Conservation (phyloP, 208 protist species). For the Leishmania lainsoni region DNA sequence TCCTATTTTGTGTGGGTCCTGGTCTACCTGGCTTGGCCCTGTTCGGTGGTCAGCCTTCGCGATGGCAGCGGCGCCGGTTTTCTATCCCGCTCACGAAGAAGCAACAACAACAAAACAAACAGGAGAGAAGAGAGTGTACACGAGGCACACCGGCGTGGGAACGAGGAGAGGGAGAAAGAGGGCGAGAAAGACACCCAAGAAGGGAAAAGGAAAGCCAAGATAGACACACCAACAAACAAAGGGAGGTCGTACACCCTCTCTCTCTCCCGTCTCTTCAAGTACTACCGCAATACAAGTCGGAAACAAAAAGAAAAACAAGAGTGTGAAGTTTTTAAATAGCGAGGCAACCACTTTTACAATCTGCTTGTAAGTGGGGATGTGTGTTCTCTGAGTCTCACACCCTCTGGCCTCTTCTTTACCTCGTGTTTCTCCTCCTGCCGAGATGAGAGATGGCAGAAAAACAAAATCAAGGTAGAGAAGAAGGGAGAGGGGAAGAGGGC, state of each 20-base stretch:
- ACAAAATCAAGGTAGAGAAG: not conserved
- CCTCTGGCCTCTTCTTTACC: not conserved
- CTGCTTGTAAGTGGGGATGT: not conserved
- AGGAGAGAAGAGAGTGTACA: not conserved
- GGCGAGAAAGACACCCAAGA: not conserved
- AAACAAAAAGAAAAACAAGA: conserved; percentile 2
- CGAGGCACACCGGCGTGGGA: not conserved
- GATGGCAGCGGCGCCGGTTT: not conserved
- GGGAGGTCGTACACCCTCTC: not conserved
- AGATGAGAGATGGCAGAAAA: not conserved
- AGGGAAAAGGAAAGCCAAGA: not conserved
- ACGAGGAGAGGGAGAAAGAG: conserved; percentile 4
- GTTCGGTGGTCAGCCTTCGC: not conserved
- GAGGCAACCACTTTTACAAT: not conserved
- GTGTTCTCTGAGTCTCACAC: conserved; percentile 1
- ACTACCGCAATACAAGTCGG: not conserved
- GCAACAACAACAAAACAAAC: not conserved
- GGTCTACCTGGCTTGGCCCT: not conserved
- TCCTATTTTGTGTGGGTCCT: not conserved
- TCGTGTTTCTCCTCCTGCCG: not conserved
- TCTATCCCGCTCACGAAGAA: too few species aligned
- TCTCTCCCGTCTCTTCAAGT: not conserved
- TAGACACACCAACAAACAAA: conserved; percentile 1
- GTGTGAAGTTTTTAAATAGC: not conserved
- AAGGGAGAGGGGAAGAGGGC: conserved; percentile 4